These are phyloP conservation scores for Aspergillus haitiensis DNA, from an alignment of 495 filamentous ascomycete species.

Conservation along the genomic window DNA sequence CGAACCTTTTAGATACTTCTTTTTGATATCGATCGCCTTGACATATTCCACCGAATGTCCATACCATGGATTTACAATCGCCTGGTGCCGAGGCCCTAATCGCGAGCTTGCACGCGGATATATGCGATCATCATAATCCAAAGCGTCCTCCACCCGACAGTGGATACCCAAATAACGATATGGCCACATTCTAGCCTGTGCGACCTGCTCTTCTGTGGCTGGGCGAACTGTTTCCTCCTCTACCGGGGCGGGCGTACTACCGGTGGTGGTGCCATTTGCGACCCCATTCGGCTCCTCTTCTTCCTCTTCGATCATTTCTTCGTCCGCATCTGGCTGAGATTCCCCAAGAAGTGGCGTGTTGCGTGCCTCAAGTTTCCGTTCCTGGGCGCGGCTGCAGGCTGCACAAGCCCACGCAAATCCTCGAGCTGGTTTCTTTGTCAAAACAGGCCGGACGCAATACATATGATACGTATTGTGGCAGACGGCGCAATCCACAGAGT, in stretches of 20 bases:
- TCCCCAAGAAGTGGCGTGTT: constrained; percentile 70
- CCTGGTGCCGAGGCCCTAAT: constrained; percentile 88
- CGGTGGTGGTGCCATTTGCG: constrained; percentile 52
- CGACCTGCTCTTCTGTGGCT: constrained; percentile 85
- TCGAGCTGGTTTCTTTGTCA: constrained; percentile 94
- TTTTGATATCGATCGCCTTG: constrained; percentile 84
- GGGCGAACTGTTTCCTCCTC: constrained; percentile 58
- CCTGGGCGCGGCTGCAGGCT: constrained; percentile 89
- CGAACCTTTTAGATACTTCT: constrained; percentile 61
- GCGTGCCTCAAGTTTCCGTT: constrained; percentile 86
- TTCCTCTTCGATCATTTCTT: constrained; percentile 76
- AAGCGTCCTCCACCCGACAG: constrained; percentile 90
- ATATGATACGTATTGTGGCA: constrained; percentile 97
- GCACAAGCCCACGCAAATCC: constrained; percentile 98
- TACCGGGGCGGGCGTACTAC: constrained; percentile 58
- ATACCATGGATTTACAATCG: constrained; percentile 77
- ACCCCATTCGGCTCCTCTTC: constrained; percentile 60
- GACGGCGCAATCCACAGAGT: constrained; percentile 96
- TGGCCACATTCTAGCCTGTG: constrained; percentile 91
- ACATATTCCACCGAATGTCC: constrained; percentile 85
- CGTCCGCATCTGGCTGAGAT: constrained; percentile 63
- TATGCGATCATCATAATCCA: constrained; percentile 97
- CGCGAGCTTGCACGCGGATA: constrained; percentile 95
- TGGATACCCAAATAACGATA: constrained; percentile 96
- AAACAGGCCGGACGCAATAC: constrained; percentile 89